These are phyloP conservation scores for Epichloe sibirici DNA, from an alignment of 2,329 filamentous ascomycete species.

Conservation along the genomic window DNA sequence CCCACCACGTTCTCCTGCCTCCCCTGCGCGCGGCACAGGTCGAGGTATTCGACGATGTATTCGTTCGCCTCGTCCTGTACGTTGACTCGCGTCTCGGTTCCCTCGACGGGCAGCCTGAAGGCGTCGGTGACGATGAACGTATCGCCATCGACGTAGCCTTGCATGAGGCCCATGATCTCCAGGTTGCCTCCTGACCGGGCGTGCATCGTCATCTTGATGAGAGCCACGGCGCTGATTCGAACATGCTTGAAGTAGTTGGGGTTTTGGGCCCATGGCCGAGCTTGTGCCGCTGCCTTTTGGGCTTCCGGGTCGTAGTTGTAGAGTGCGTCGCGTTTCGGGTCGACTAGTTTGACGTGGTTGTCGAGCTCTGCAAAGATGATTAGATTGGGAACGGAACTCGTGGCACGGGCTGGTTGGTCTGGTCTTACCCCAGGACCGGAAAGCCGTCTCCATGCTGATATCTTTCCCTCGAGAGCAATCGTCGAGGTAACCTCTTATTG, in stretches of 20 bases:
- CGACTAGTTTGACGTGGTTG: slow-evolving; percentile 72
- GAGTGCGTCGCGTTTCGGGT: slow-evolving; percentile 78
- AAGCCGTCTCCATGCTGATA: not conserved
- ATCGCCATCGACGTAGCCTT: slow-evolving; percentile 78
- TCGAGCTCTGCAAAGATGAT: slow-evolving; percentile 61
- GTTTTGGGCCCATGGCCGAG: slow-evolving; percentile 65
- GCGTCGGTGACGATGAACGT: slow-evolving; percentile 88
- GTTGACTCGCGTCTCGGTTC: slow-evolving; percentile 96
- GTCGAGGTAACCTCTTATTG: not conserved
- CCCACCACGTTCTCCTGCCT: slow-evolving; percentile 85
- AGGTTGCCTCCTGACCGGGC: slow-evolving; percentile 85
- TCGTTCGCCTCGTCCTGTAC: slow-evolving; percentile 93
- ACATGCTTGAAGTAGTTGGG: slow-evolving; percentile 86
- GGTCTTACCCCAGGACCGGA: not conserved
- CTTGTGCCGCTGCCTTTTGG: slow-evolving; percentile 52
- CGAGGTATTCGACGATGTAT: slow-evolving; percentile 83
- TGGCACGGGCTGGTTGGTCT: not conserved
- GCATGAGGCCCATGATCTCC: slow-evolving; percentile 97
- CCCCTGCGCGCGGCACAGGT: slow-evolving; percentile 61
- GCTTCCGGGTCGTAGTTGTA: slow-evolving; percentile 66
- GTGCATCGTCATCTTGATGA: slow-evolving; percentile 99
- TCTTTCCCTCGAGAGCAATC: not conserved
- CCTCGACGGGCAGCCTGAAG: slow-evolving; percentile 87
- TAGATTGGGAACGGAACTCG: not conserved
- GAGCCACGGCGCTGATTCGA: slow-evolving; percentile 82